A percentile compares a stretch with the other conserved stretches of the same genome.
Evolutionary conservation across 441 rosid species (phyloP).

Genomic region (Jatropha podagrica): DNA sequence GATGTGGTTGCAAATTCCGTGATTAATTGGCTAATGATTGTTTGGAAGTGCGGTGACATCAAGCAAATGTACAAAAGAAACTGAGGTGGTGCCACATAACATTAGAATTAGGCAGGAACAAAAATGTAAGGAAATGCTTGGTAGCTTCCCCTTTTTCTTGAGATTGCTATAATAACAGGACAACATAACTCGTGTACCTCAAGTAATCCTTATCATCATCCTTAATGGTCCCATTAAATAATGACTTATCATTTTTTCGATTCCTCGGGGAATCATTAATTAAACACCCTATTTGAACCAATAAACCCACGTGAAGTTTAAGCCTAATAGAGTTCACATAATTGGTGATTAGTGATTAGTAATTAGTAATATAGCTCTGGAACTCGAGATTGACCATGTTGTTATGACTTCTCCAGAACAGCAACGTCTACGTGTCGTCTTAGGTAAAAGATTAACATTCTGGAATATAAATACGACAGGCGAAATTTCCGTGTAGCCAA

Average conservation of each 20-base stretch:
- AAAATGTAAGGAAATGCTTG: background rate
- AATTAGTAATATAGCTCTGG: background rate
- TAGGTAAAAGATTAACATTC: background rate
- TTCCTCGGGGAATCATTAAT: background rate
- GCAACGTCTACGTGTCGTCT: background rate
- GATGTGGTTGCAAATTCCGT: background rate
- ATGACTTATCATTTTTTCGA: no score
- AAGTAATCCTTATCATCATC: background rate
- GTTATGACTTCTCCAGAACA: background rate
- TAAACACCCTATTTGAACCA: background rate
- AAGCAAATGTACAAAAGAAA: background rate
- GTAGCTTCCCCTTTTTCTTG: background rate
- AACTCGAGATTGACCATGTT: slow-evolving; percentile 2
- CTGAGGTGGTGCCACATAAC: background rate
- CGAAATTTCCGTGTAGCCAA: background rate
- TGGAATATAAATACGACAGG: background rate
- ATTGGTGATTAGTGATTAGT: no score
- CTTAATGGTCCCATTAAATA: background rate
- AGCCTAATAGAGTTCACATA: background rate
- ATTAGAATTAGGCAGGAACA: background rate
- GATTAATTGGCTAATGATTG: background rate
- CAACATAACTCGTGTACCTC: slow-evolving; percentile 13
- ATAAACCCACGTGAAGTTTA: background rate
- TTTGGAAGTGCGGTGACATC: background rate
- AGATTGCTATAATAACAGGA: background rate